phyloP scores from a whole-genome alignment of 192 early-diverging fungal genomes.

The Coemansia sp. region DNA sequence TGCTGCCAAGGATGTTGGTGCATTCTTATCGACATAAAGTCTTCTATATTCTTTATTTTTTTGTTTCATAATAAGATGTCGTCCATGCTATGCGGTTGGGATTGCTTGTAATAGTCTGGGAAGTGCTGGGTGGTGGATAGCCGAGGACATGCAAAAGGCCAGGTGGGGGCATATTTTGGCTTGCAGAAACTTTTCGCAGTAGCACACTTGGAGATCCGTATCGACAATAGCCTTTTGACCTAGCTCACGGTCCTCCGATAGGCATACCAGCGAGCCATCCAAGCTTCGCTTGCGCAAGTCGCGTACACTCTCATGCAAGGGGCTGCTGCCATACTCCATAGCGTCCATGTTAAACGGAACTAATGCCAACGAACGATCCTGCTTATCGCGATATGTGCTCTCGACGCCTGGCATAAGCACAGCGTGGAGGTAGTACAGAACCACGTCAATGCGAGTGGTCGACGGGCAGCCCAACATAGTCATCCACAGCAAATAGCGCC shows the following conservation, averaged over 20 bases:
- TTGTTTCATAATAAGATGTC: no score
- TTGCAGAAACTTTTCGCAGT: slow-evolving; percentile 19
- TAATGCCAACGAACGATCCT: neutral
- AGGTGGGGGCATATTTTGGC: slow-evolving; percentile 30
- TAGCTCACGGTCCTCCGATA: slow-evolving; percentile 6
- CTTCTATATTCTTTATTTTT: neutral
- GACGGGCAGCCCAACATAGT: slow-evolving; percentile 20
- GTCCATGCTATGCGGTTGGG: neutral
- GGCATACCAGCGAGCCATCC: slow-evolving; percentile 4
- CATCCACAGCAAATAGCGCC: slow-evolving; percentile 44
- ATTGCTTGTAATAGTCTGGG: slow-evolving; percentile 15
- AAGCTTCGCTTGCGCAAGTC: neutral
- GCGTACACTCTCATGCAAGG: neutral
- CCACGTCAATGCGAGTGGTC: slow-evolving; percentile 32
- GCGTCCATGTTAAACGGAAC: slow-evolving; percentile 23
- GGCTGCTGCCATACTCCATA: slow-evolving; percentile 18
- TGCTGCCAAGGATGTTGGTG: slow-evolving; percentile 32
- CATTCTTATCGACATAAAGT: slow-evolving; percentile 15
- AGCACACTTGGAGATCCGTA: slow-evolving; percentile 28
- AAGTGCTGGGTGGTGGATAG: slow-evolving; percentile 36
- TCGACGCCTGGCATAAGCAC: slow-evolving; percentile 20
- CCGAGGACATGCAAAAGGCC: slow-evolving; percentile 20
- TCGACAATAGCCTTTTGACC: slow-evolving; percentile 21
- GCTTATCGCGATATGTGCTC: neutral
- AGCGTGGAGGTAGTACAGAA: slow-evolving; percentile 26